Conservation (phyloP, 345 rosid genomes). For the Salix caprea region DNA sequence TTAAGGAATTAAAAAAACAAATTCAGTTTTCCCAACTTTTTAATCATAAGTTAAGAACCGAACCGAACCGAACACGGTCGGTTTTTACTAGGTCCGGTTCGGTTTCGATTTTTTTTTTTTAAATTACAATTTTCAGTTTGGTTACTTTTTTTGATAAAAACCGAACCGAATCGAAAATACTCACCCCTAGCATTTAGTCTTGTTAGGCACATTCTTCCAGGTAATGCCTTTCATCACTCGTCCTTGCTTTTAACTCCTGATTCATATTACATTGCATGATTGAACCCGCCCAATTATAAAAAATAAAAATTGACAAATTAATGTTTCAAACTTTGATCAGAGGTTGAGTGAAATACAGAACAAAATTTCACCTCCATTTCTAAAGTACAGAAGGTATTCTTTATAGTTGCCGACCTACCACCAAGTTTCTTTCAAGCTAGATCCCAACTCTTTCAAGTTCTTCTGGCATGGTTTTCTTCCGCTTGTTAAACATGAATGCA, state of each 20-base stretch:
- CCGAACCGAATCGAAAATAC: too few species aligned
- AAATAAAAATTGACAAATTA: neutral
- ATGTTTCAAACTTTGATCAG: neutral
- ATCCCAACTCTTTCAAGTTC: neutral
- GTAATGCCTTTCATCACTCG: neutral
- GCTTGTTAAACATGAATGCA: neutral
- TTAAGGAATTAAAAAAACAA: too few species aligned
- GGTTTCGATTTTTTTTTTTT: too few species aligned
- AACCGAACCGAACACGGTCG: too few species aligned
- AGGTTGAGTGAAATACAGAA: neutral
- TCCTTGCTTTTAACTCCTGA: neutral
- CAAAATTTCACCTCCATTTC: neutral
- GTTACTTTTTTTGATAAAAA: too few species aligned
- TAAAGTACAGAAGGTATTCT: neutral
- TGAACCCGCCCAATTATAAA: neutral
- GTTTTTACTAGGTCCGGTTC: too few species aligned
- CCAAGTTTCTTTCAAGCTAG: neutral
- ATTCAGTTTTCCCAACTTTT: too few species aligned
- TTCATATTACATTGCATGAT: neutral
- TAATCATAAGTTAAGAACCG: too few species aligned
- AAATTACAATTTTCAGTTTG: too few species aligned
- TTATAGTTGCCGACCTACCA: neutral
- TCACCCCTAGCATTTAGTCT: neutral
- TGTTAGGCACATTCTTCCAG: neutral
- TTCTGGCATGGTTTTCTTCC: too few species aligned